Evolutionary conservation across 2,329 filamentous ascomycete genomes (phyloP), one percentile per base, ranked within the genome.

Genomic region (Epichloe typhina): DNA sequence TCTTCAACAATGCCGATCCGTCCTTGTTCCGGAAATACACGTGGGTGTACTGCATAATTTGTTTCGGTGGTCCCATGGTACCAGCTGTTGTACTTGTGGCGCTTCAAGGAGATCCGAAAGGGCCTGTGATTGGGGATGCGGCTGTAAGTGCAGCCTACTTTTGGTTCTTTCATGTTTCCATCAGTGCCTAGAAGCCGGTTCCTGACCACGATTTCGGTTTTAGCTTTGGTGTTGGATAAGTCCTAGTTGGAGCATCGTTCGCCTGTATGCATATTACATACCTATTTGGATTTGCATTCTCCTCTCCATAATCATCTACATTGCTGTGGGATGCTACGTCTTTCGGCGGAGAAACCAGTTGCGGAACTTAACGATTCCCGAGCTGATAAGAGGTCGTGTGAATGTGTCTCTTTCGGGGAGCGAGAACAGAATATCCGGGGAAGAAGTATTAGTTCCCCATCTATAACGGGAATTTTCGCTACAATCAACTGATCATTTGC

Each of bases 1-100:
- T 81, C 59, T 80, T 80, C 64, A 70, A 70, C 59, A 72, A 75
- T 17, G 74, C 73, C 9, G 73, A 73, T 46, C 76, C 76, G 0
- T 79, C 79, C 1, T 79, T 81, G 48, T 88, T 88, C 59, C 74
- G 77, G 15, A 76, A 78, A 47, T 85, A 86, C 59, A 74, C 82
- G 49, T 86, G 83, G 75, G 74, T 80, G 46, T 91, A 91, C 61
- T 73, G 81, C 21, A 42, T 80, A 0, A 64, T 81, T 44, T 87
- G 84, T 62, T 91, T 88, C 52, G 85, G 85, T 0, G 58, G 84
- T 0, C 85, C 86, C 0, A 74, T 84, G 19, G 66, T 88, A 8
- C 82, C 84, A 0, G 78, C 84, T 0, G 62, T 90, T 26, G 69
- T 76, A 15, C 79, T 84, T 51, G 72, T 89, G n/a, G 75, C 83